Percentiles rank a stretch among this genome's conserved stretches.
These are phyloP conservation scores for Candida orba DNA, from an alignment of 805 yeast genomes.

Conservation along the genomic window DNA sequence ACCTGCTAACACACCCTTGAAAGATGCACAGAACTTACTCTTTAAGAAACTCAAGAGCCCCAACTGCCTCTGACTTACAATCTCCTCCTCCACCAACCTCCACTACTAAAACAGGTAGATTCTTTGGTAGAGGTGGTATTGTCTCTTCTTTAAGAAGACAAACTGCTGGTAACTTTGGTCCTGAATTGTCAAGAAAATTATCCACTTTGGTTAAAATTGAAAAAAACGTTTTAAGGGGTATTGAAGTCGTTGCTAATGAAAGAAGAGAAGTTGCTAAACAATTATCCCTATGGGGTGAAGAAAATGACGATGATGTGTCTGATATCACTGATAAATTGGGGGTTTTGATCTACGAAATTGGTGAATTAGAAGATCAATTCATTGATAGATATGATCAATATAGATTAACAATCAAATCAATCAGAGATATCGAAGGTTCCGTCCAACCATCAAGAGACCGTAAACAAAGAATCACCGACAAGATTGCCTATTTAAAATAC, in stretches of 20 bases:
- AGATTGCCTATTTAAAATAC: slow-evolving; percentile 76
- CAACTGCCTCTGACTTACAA: slow-evolving; percentile 92
- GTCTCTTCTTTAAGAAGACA: slow-evolving; percentile 57
- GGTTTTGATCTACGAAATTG: slow-evolving; percentile 73
- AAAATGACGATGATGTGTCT: slow-evolving; percentile 76
- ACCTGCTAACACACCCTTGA: neutral
- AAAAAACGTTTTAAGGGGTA: slow-evolving; percentile 71
- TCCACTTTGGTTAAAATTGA: slow-evolving; percentile 73
- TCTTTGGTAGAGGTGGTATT: slow-evolving; percentile 75
- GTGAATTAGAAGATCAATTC: slow-evolving; percentile 82
- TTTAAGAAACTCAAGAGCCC: slow-evolving; percentile 89
- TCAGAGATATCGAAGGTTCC: slow-evolving; percentile 79
- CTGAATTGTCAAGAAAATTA: slow-evolving; percentile 70
- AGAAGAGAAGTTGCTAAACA: slow-evolving; percentile 79
- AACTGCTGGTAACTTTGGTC: slow-evolving; percentile 75
- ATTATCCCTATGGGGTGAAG: slow-evolving; percentile 81
- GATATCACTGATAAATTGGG: slow-evolving; percentile 86
- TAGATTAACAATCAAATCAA: slow-evolving; percentile 72
- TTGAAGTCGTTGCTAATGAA: slow-evolving; percentile 71
- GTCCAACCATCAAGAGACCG: slow-evolving; percentile 87
- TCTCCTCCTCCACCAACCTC: slow-evolving; percentile 95
- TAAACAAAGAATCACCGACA: slow-evolving; percentile 77
- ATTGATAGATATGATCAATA: slow-evolving; percentile 82
- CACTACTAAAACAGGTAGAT: slow-evolving; percentile 72
- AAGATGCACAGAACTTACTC: slow-evolving; percentile 97